Base-by-base conservation (phyloP, 2,329 filamentous ascomycete genomes). In the Tolypocladium endophyticum region DNA sequence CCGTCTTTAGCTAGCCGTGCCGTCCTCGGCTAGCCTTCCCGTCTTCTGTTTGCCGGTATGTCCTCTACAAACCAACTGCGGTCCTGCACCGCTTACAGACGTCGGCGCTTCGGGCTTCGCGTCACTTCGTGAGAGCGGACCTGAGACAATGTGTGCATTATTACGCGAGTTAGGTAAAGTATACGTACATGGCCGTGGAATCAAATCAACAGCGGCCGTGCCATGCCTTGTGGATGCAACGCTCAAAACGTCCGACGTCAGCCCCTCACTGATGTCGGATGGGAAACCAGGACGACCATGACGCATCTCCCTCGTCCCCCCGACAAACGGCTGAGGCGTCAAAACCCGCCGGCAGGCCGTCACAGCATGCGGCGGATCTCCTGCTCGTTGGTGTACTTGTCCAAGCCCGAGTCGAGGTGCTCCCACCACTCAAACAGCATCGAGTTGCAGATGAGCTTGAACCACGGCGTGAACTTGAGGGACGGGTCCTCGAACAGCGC, bases 341-440 rank as follows among this genome's bases (percentile, higher is more conserved):
- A 12, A n/a, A 11, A 35, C 18, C 23, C 28, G 47, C 28, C 28
- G 4, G 9, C 18, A 33, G 28, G 28, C 11, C 4, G 28, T 59
- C 50, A 63, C 59, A 62, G 74, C 93, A 97, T 97, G 66, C 93
- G 87, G 67, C 91, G 87, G 69, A 97, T 96, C 71, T 89, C 81
- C 71, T 86, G 85, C 80, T 97, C 92, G 71, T 91, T 87, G 75
- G 85, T 82, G 77, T 93, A 96, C 76, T 90, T 88, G 62, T 95
- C 89, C 66, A 97, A 79, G 12, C 89, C 89, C 30, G 83, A 79
- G 67, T 94, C 87, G 60, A 97, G 83, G 75, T 89, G 86, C 70
- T 87, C 80, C 94, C 94, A 99, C 94, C 94, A 99, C 74, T 97
- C 88, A 69, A 96, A 99, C 50, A 99, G 84, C 90, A 97, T 92